Conservation (phyloP, 495 filamentous ascomycete genomes). For the Xylaria venustula region DNA sequence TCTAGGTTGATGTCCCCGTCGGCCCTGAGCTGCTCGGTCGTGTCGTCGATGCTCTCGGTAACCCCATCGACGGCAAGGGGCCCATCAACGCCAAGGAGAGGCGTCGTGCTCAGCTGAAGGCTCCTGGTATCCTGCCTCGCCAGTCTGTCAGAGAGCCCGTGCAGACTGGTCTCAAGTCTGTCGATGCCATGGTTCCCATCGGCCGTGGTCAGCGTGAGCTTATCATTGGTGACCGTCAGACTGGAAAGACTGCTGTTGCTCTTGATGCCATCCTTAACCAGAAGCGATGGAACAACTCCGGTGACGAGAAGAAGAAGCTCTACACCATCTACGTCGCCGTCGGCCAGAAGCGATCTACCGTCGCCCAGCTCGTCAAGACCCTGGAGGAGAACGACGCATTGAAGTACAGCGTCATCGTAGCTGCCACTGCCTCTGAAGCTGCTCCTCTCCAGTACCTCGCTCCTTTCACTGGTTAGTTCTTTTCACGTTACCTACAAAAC, state of each 20-base stretch:
- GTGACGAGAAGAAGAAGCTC: conserved; percentile 94
- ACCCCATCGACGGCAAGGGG: conserved; percentile 99
- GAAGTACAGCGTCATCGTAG: conserved; percentile 96
- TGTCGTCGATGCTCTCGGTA: conserved; percentile 97
- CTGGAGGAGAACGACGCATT: conserved; percentile 99
- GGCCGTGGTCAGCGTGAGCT: conserved; percentile 99
- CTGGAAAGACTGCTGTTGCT: conserved; percentile 98
- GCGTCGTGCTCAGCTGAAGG: conserved; percentile 97
- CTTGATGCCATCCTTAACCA: conserved; percentile 99
- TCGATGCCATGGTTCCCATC: conserved; percentile 99
- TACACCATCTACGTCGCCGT: conserved; percentile 99
- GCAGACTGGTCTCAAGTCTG: conserved; percentile 97
- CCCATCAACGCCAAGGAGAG: conserved; percentile 87
- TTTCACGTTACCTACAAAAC: too few relatives aligned
- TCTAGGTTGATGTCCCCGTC: conserved; percentile 93
- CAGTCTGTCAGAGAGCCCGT: conserved; percentile 96
- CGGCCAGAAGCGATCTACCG: conserved; percentile 98
- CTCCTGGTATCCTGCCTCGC: conserved; percentile 96
- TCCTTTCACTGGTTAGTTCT: conserved; percentile 82
- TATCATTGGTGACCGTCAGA: conserved; percentile 99
- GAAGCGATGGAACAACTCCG: conserved; percentile 90
- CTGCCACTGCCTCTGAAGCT: conserved; percentile 97
- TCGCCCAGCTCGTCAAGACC: conserved; percentile 98
- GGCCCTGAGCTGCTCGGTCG: conserved; percentile 90
- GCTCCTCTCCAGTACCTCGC: conserved; percentile 92